Base-by-base conservation (phyloP, 169 alveolate genomes). In the Perkinsus marinus region DNA sequence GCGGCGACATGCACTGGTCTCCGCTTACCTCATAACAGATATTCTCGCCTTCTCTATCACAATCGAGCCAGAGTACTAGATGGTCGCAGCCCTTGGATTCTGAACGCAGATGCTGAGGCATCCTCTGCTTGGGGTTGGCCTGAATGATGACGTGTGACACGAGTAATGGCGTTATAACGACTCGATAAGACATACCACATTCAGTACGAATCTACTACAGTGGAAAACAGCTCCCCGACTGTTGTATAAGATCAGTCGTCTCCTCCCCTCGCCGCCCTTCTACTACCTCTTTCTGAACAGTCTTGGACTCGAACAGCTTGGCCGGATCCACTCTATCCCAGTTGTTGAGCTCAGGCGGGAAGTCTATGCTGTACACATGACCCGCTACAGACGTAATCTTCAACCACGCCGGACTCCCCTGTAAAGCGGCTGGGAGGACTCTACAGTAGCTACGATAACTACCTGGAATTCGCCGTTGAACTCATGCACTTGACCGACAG, bases 31-130 rank as follows among this genome's bases (percentile, higher is more conserved):
- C 99, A 94, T 96, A 99, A 95, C 99, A 99, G 39, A 99, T 99
- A 93, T 98, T 99, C 94, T 99, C 99, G 22, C 99, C 99, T 94
- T 99, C 99, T 91, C 99, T 96, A 95, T 99, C 99, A 93, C 99
- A 98, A 94, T 99, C 99, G 37, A 99, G 97, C 99, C 99, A 99
- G 43, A 99, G 97, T 30, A 99, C 98, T 92, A 98, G 91, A 92
- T 95, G 95, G 92, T 94, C 96, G 92, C 98, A 97, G 91, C 98
- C 97, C 90, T 92, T 95, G 16, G 99, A 96, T 93, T 96, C 97
- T 68, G 96, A 94, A 93, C 96, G 96, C 91, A 98, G 96, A 91
- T 97, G 98, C 47, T 95, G 94, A 69, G 97, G 97, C 43, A 98
- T 94, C n/a, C 79, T 93, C 93, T 79, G 93, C 93, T 90, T 94